Evolutionary conservation across 129 eudicot genomes (phyloP), one percentile per base, ranked within the genome.

Genomic region (Scalesia atractyloides): DNA sequence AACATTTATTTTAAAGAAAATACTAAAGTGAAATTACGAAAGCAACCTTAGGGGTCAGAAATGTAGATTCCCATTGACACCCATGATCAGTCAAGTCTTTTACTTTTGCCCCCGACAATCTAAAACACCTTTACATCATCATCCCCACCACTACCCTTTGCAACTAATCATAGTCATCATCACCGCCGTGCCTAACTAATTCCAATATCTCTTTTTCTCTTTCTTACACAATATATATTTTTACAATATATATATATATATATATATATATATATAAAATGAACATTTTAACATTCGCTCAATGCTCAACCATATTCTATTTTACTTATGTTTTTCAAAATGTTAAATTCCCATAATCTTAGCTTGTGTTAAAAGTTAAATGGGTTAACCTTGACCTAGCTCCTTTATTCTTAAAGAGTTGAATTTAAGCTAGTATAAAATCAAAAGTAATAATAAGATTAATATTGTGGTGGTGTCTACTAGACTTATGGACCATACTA

Each of bases 181-280:
- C 82, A 71, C 66, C 82, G 34, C 81, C 64, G 44, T 76, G 80
- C 80, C 80, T 41, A 75, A 75, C 80, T 75, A 56, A 66, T 75
- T 75, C 80, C 68, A 75, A 53, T 75, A 75, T 56, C 73, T 44
- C 16, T 75, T 26, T 50, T 50, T 50, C 10, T 50, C 48, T 49
- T 7, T 18, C 22, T 17, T 64, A 1, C 9, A 9, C 10, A 48
- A 48, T 48, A 24, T n/a, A 24, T 24, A 1, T 51, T 66, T 53
- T 24, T 41, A 41, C 10, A 41, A 41, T 8, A 30, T 30, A 30
- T 3, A 30, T 30, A 30, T 24, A 30, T n/a, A n/a, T n/a, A n/a
- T n/a, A n/a, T n/a, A n/a, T n/a, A 37, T 8, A 30, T 30, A 30
- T 3, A 30, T 30, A 30, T 24, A 30, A 30, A 26, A 26, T 26